These are phyloP conservation scores for Colletotrichum spaethianum DNA, from an alignment of 2,329 filamentous ascomycete species.

Conservation along the genomic window DNA sequence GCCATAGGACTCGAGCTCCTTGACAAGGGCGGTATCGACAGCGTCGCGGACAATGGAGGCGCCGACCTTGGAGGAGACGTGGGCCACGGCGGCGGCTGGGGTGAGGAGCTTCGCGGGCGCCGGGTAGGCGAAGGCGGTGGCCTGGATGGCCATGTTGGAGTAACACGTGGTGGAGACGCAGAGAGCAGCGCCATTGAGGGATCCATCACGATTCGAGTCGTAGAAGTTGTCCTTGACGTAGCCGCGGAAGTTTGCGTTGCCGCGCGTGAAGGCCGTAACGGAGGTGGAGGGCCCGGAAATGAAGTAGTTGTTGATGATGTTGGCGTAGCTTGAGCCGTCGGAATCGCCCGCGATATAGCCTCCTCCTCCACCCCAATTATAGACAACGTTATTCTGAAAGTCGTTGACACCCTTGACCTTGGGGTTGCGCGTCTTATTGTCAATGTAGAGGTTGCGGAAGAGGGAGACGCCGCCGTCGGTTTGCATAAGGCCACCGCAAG, in stretches of 20 bases:
- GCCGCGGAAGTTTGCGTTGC: slow-evolving; percentile 67
- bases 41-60: slow-evolving; percentile 60
- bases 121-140: slow-evolving; percentile 58
- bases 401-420: slow-evolving; percentile 71
- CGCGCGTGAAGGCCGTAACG: slow-evolving; percentile 66
- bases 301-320: slow-evolving; percentile 71
- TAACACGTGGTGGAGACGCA: slow-evolving; percentile 60
- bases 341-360: slow-evolving; percentile 69
- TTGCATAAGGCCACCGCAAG: slow-evolving; percentile 66
- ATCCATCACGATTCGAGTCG: slow-evolving; percentile 64
- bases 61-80: slow-evolving; percentile 57
- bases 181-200: slow-evolving; percentile 62
- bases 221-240: slow-evolving; percentile 68
- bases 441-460: slow-evolving; percentile 69
- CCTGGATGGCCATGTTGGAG: slow-evolving; percentile 60
- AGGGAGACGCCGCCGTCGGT: slow-evolving; percentile 59
- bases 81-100: slow-evolving; percentile 56
- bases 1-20: slow-evolving; percentile 61
- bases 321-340: slow-evolving; percentile 60
- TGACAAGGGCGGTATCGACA: slow-evolving; percentile 59
- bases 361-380: slow-evolving; percentile 69
- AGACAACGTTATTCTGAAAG: slow-evolving; percentile 66
- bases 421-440: slow-evolving; percentile 70
- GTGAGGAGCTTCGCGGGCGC: slow-evolving; percentile 55
- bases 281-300: slow-evolving; percentile 66